Percentiles rank a stretch among this genome's conserved stretches.
These are phyloP conservation scores for Dictyophora rubrovolvata DNA, from an alignment of 768 basidiomycete genomes.

Conservation along the genomic window DNA sequence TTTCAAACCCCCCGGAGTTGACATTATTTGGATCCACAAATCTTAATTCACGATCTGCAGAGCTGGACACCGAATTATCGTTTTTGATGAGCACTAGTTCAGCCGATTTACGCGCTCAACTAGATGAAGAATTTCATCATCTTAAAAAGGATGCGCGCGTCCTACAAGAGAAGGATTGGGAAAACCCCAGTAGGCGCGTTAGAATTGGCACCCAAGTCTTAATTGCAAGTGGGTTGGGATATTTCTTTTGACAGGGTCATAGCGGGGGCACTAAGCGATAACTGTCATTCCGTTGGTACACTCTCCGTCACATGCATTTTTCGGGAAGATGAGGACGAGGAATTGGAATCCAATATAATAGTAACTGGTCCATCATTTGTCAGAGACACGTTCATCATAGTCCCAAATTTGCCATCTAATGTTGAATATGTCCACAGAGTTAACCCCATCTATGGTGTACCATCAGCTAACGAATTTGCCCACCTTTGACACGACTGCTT, in stretches of 20 bases:
- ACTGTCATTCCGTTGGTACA: no score
- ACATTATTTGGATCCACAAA: conserved; percentile 95
- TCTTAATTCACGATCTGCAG: conserved; percentile 81
- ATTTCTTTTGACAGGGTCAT: conserved; percentile 45
- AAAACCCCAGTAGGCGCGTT: conserved; percentile 46
- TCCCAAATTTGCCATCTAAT: conserved; percentile 86
- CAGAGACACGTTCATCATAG: conserved; percentile 88
- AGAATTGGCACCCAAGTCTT: conserved; percentile 54
- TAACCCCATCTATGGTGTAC: neutral
- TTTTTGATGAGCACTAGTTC: conserved; percentile 59
- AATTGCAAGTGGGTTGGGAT: conserved; percentile 46
- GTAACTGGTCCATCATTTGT: conserved; percentile 91
- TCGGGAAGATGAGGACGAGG: neutral
- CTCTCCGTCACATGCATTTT: neutral
- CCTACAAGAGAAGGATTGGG: conserved; percentile 35
- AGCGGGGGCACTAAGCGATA: neutral
- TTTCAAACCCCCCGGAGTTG: conserved; percentile 42
- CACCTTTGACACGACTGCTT: conserved; percentile 73
- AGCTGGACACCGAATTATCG: conserved; percentile 87
- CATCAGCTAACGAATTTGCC: conserved; percentile 8
- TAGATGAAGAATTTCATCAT: conserved; percentile 44
- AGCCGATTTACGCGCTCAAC: conserved; percentile 31
- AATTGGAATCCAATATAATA: conserved; percentile 62
- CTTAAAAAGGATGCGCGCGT: conserved; percentile 34
- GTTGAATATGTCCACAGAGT: neutral